These are phyloP conservation scores for Sporothrix globosa DNA, from an alignment of 2,329 filamentous ascomycete genomes.

Conservation along the genomic window DNA sequence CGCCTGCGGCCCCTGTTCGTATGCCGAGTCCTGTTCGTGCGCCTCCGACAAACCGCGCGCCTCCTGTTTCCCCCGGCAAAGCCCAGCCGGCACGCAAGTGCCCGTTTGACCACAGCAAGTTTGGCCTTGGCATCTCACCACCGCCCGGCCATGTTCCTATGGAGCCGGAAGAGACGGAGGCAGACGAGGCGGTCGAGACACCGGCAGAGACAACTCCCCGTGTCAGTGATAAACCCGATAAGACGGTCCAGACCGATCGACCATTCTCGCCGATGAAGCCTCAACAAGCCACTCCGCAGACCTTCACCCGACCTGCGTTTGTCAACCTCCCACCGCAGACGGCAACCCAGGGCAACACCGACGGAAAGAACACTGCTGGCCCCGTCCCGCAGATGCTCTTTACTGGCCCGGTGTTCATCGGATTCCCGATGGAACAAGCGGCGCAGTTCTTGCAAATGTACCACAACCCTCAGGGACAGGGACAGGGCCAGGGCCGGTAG, in stretches of 20 bases:
- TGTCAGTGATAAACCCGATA: background rate
- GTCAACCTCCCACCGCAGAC: conserved; percentile 46
- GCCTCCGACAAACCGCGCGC: conserved; percentile 12
- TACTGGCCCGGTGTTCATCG: conserved; percentile 91
- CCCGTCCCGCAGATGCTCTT: conserved; percentile 72
- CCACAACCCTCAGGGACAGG: conserved; percentile 40
- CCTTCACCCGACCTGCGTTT: conserved; percentile 53
- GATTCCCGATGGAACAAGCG: conserved; percentile 84
- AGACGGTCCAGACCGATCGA: conserved; percentile 18
- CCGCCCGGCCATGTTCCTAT: conserved; percentile 27
- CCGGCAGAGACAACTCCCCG: background rate
- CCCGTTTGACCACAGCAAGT: conserved; percentile 54
- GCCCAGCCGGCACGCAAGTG: conserved; percentile 50
- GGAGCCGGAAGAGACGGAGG: background rate
- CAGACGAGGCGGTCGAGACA: background rate
- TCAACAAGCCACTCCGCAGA: conserved; percentile 36
- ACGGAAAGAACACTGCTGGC: background rate
- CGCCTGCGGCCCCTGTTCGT: conserved; percentile 60
- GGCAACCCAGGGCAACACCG: background rate
- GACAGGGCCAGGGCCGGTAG: conserved; percentile 9
- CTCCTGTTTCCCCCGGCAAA: conserved; percentile 35
- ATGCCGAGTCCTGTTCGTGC: conserved; percentile 48
- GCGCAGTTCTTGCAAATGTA: conserved; percentile 70
- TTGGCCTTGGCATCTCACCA: conserved; percentile 33
- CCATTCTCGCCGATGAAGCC: conserved; percentile 20